phyloP scores from a whole-genome alignment of 2,329 filamentous ascomycete species.

The Chaetothyriales sp. region DNA sequence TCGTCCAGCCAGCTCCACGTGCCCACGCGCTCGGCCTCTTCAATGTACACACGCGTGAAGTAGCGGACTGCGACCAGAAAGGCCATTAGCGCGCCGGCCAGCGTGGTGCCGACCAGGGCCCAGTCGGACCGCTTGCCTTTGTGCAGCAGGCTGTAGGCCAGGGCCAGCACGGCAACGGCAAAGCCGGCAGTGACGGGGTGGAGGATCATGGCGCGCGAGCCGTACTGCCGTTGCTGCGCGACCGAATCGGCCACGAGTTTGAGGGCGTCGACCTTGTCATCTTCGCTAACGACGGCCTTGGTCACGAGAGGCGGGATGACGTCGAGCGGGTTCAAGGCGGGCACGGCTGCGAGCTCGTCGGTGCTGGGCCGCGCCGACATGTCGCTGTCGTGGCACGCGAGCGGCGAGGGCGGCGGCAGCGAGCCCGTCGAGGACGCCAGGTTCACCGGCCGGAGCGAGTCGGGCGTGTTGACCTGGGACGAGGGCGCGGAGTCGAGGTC shows the following conservation, averaged over 20 bases:
- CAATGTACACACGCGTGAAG: slow-evolving; percentile 48
- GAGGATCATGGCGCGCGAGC: slow-evolving; percentile 49
- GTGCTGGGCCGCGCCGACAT: neutral
- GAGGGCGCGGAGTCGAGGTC: slow-evolving; percentile 44
- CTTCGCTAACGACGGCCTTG: slow-evolving; percentile 23
- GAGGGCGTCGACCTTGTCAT: slow-evolving; percentile 55
- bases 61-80: slow-evolving; percentile 50
- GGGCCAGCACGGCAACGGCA: slow-evolving; percentile 26
- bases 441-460: slow-evolving; percentile 38
- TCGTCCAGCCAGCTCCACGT: slow-evolving; percentile 49
- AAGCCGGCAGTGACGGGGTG: slow-evolving; percentile 39
- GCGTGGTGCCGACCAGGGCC: slow-evolving; percentile 44
- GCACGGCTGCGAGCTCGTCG: slow-evolving; percentile 1
- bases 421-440: slow-evolving; percentile 27
- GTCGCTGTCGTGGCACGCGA: slow-evolving; percentile 2
- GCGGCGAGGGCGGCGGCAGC: slow-evolving; percentile 25
- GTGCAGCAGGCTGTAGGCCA: slow-evolving; percentile 29
- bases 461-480: slow-evolving; percentile 52
- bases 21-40: slow-evolving; percentile 45
- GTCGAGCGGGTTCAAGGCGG: slow-evolving; percentile 6
- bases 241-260: slow-evolving; percentile 67
- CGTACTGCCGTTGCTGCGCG: slow-evolving; percentile 63
- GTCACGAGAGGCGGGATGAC: slow-evolving; percentile 24
- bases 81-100: slow-evolving; percentile 48
- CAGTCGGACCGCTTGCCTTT: slow-evolving; percentile 32